These are phyloP conservation scores for Saccharomycopsis crataegensis DNA, from an alignment of 1,139 yeast species.

Conservation along the genomic window DNA sequence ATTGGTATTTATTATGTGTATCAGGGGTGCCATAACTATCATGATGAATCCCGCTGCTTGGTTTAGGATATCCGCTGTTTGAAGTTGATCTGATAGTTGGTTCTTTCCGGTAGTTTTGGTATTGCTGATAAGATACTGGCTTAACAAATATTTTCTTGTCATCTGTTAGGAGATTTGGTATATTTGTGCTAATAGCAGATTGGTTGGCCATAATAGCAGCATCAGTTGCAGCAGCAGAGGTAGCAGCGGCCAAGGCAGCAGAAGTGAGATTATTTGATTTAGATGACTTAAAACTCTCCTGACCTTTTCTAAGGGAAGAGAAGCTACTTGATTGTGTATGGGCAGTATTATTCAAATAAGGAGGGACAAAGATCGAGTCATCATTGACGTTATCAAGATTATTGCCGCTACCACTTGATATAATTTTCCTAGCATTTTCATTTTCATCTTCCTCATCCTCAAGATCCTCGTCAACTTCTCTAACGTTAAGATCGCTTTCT, in stretches of 20 bases:
- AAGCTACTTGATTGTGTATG: conserved; percentile 16
- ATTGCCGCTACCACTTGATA: not conserved
- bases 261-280: conserved; percentile 10
- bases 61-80: not conserved
- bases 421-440: not conserved
- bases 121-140: conserved; percentile 5
- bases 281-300: conserved; percentile 14
- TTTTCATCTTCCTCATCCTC: conserved; percentile 9
- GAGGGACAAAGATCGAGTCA: conserved; percentile 17
- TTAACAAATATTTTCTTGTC: conserved; percentile 2
- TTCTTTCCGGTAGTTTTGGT: not conserved
- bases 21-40: not conserved
- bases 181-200: not conserved
- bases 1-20: not conserved
- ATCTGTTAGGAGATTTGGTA: conserved; percentile 3
- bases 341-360: conserved; percentile 19
- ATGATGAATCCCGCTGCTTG: not conserved
- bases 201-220: conserved; percentile 2
- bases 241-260: conserved; percentile 13
- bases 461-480: conserved; percentile 4
- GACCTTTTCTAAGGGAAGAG: conserved; percentile 10
- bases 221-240: conserved; percentile 14
- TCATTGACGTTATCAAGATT: not conserved
- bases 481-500: conserved; percentile 9
- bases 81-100: conserved; percentile 8